These are phyloP conservation scores for Liriodendron chinense DNA, from an alignment of 164 flowering plant genomes.

Conservation along the genomic window DNA sequence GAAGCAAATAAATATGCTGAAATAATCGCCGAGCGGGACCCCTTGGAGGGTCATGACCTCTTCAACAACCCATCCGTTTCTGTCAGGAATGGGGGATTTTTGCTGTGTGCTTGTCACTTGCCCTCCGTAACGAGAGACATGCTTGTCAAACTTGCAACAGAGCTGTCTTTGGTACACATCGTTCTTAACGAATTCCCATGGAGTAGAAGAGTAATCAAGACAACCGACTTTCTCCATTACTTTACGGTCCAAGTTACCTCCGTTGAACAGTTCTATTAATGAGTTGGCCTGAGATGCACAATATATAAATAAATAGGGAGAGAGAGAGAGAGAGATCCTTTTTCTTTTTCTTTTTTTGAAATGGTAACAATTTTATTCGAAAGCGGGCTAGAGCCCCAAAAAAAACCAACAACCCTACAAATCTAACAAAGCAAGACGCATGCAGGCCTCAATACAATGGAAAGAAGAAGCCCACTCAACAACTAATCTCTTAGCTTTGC, in stretches of 20 bases:
- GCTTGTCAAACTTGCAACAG: conserved; percentile 64
- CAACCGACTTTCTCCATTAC: conserved; percentile 85
- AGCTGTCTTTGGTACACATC: conserved; percentile 75
- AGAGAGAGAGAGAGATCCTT: too few relatives aligned
- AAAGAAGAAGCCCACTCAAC: too few relatives aligned
- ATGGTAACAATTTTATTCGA: too few relatives aligned
- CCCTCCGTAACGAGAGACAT: conserved; percentile 70
- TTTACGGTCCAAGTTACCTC: conserved; percentile 73
- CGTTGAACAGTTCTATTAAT: conserved; percentile 67
- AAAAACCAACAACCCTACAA: too few relatives aligned
- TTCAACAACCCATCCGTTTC: conserved; percentile 78
- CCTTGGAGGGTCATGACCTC: conserved; percentile 88
- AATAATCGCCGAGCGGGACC: conserved; percentile 82
- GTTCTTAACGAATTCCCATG: conserved; percentile 78
- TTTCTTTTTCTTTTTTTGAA: too few relatives aligned
- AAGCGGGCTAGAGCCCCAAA: too few relatives aligned
- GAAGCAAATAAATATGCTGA: conserved; percentile 47
- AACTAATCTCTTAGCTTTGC: too few relatives aligned
- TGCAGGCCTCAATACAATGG: too few relatives aligned
- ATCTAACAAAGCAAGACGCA: too few relatives aligned
- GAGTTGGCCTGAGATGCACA: conserved; percentile 54
- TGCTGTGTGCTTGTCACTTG: conserved; percentile 90
- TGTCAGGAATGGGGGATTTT: conserved; percentile 51
- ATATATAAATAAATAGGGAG: too few relatives aligned
- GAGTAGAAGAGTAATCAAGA: conserved; percentile 62